Base-by-base conservation (phyloP, 2,329 filamentous ascomycete species). In the Coleophoma eucalyptorum region DNA sequence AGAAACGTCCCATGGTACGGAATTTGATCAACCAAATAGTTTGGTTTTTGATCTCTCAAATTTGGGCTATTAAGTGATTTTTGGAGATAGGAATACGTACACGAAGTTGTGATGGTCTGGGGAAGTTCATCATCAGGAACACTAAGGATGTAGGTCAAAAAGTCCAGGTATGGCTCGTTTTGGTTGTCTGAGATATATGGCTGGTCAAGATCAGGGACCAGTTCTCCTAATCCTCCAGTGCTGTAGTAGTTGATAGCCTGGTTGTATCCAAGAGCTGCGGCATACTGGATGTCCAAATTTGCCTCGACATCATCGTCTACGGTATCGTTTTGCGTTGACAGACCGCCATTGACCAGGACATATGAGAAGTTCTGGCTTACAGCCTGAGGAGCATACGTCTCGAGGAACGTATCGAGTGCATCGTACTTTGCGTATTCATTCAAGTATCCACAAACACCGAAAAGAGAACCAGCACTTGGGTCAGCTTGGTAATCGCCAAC, bases 131-230 rank as follows among this genome's bases (percentile, higher is more conserved):
- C 52, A 53, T 78, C 67, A 19, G 65, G 60, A 51, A 79, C 76
- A 2, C 68, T 64, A 0, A 84, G 72, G 2, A 86, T 64, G 63
- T 81, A 79, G 46, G 78, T 73, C 4, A 86, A 69, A 70, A 79
- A 87, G 12, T 73, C 73, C 2, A 87, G 69, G 63, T 87, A 88
- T 0, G 84, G 84, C 68, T 89, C 86, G 65, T 88, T 89, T 56
- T 73, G 74, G 63, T 83, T 76, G 43, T 79, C 72, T 0, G 75
- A 71, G 21, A 69, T 64, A 67, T 71, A 48, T 53, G 65, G 55
- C 18, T 60, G 51, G n/a, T 70, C 55, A 40, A 80, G 74, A 50
- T 81, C 75, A 0, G 78, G 72, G 16, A 71, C 66, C 62, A 77
- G 78, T 0, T 78, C 71, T 15, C 70, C 65, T 62, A 76, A 78